These are phyloP conservation scores for Coniophora puteana DNA, from an alignment of 1,284 basidiomycete genomes.

Conservation along the genomic window DNA sequence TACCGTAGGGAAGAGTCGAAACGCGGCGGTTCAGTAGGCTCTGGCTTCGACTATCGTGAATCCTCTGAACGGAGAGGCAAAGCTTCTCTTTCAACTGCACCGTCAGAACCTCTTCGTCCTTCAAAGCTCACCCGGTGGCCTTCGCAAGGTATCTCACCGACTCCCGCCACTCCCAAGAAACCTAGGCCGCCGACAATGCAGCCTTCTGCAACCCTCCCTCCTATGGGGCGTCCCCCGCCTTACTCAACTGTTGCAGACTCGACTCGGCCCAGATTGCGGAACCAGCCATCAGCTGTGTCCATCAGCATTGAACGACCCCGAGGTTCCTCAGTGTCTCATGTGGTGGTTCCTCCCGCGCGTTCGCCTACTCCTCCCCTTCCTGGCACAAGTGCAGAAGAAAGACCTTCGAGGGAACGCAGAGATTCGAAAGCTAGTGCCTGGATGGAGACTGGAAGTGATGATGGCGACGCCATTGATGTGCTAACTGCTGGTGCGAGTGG, in stretches of 20 bases:
- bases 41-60: conserved; percentile 30
- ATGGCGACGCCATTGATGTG: conserved; percentile 78
- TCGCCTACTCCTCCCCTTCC: conserved; percentile 33
- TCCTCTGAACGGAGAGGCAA: conserved; percentile 43
- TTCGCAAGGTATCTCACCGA: conserved; percentile 31
- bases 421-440: conserved; percentile 60
- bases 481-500: conserved; percentile 76
- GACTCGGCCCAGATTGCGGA: conserved; percentile 18
- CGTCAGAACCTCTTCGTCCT: conserved; percentile 30
- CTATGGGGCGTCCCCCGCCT: conserved; percentile 27
- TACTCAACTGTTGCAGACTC: conserved; percentile 20
- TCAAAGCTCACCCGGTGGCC: conserved; percentile 36
- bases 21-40: conserved; percentile 32
- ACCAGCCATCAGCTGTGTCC: conserved; percentile 23
- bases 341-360: conserved; percentile 51
- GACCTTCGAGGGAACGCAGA: conserved; percentile 25
- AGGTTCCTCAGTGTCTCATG: conserved; percentile 50
- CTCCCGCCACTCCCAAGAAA: conserved; percentile 21
- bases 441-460: conserved; percentile 67
- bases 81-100: conserved; percentile 43
- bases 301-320: conserved; percentile 25
- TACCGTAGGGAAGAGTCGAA: conserved; percentile 62
- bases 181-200: conserved; percentile 34
- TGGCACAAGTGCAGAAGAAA: conserved; percentile 12
- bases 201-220: conserved; percentile 19